Conservation (phyloP, 2,329 filamentous ascomycete species). For the Claviceps digitariae region DNA sequence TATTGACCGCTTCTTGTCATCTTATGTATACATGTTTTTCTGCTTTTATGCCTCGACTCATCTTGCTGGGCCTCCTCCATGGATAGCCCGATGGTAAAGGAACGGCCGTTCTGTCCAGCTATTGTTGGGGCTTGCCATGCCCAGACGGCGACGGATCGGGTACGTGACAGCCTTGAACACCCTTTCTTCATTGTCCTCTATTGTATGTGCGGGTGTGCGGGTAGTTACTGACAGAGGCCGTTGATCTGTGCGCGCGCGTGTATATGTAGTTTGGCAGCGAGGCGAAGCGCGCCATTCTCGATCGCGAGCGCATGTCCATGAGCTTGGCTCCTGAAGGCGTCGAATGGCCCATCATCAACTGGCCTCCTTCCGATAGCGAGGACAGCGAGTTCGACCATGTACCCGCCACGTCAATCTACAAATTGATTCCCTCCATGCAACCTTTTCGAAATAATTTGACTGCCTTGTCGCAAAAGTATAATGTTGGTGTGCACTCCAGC, state of each 20-base stretch:
- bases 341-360: conserved; percentile 14
- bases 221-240: background rate
- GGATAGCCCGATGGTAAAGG: conserved; percentile 4
- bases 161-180: conserved; percentile 10
- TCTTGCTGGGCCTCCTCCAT: conserved; percentile 6
- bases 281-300: conserved; percentile 19
- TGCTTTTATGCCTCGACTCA: background rate
- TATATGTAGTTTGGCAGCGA: conserved; percentile 22
- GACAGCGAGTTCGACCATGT: conserved; percentile 8
- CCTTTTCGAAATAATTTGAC: conserved; percentile 41
- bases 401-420: conserved; percentile 14
- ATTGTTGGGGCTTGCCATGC: conserved; percentile 23
- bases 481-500: conserved; percentile 22
- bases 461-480: conserved; percentile 42
- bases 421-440: conserved; percentile 21
- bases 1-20: background rate
- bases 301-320: conserved; percentile 20
- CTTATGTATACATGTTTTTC: conserved; percentile 2
- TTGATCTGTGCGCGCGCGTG: background rate
- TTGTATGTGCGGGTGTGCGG: background rate
- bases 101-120: conserved; percentile 12
- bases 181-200: background rate
- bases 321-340: background rate
- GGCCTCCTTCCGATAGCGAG: conserved; percentile 15
- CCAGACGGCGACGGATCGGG: conserved; percentile 24